Conservation (phyloP, 352 stramenopile genomes). For the Phytopythium montanum region DNA sequence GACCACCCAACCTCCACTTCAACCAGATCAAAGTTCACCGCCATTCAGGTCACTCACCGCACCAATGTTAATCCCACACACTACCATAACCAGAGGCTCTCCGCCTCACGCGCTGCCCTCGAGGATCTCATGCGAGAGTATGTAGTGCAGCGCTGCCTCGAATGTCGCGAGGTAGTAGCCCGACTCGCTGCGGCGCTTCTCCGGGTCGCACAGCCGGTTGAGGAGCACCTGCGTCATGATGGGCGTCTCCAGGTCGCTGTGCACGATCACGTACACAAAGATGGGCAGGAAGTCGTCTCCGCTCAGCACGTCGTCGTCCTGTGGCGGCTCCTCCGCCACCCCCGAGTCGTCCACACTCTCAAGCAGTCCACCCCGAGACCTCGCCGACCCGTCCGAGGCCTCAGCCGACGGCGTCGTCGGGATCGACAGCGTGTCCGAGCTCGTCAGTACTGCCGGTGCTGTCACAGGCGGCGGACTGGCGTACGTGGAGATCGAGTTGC, state of each 20-base stretch:
- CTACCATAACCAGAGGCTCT: too few relatives aligned
- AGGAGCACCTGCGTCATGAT: slow-evolving; percentile 82
- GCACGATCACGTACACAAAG: slow-evolving; percentile 89
- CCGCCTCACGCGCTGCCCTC: neutral
- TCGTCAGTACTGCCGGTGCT: neutral
- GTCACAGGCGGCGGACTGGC: neutral
- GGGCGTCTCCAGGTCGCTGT: slow-evolving; percentile 65
- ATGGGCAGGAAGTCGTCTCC: slow-evolving; percentile 86
- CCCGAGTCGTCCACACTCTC: slow-evolving; percentile 7
- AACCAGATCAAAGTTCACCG: neutral
- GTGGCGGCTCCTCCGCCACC: slow-evolving; percentile 14
- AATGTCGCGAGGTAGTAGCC: slow-evolving; percentile 88
- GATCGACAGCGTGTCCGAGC: slow-evolving; percentile 9
- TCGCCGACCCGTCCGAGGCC: neutral
- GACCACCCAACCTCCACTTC: neutral
- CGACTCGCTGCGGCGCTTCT: slow-evolving; percentile 82
- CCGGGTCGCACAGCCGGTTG: slow-evolving; percentile 78
- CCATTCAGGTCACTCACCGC: neutral
- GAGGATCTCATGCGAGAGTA: slow-evolving; percentile 52
- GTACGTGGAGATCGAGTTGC: slow-evolving; percentile 27
- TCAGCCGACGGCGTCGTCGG: neutral
- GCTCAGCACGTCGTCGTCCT: slow-evolving; percentile 69
- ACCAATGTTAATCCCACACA: neutral
- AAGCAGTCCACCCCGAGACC: neutral
- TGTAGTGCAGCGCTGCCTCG: slow-evolving; percentile 77